Base-by-base conservation (phyloP, 495 filamentous ascomycete species). In the Aspergillus campestris region DNA sequence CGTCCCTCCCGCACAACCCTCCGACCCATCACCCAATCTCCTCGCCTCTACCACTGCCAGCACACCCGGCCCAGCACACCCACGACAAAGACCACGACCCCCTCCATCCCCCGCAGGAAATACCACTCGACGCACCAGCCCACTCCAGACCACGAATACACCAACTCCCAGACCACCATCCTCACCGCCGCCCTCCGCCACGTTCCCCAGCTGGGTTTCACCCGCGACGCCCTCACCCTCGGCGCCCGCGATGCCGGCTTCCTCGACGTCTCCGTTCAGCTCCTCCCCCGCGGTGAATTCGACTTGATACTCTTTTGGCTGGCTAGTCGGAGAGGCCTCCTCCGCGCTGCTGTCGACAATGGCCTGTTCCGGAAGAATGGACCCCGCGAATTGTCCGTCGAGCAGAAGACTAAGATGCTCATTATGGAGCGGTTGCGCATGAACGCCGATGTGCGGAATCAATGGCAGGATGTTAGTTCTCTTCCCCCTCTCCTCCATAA, bases 191-290 rank as follows among this genome's bases (percentile, higher is more conserved):
- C 90, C 24, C 78, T 89, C 56, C 44, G 54, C n/a, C 86, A 92
- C 64, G 82, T 96, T 34, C 89, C 89, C 37, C 45, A 63, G 28
- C 80, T 89, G 60, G 92, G 94, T 59, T 97, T 96, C 75, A 83
- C 86, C 3, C 52, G 58, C 28, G 65, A 75, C 7, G 69, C 89
- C 3, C 75, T 98, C 7, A 75, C 78, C 34, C 74, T 84, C 32
- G 92, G 90, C 55, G 85, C 86, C 34, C 81, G 82, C 54, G 86
- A 91, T 54, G 79, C 78, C 27, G 86, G 88, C 38, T 95, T 90
- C 65, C 83, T 89, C 35, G 87, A 92, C 57, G 84, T 89, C 52
- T 87, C 84, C 12, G 76, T 83, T 32, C 91, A 89, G 55, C 61
- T 97, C 1, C 77, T 98, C 42, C 82, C 89, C 24, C 71, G 79